Base-by-base conservation (phyloP, 202 grass and related monocot genomes). In the Digitaria exilis region DNA sequence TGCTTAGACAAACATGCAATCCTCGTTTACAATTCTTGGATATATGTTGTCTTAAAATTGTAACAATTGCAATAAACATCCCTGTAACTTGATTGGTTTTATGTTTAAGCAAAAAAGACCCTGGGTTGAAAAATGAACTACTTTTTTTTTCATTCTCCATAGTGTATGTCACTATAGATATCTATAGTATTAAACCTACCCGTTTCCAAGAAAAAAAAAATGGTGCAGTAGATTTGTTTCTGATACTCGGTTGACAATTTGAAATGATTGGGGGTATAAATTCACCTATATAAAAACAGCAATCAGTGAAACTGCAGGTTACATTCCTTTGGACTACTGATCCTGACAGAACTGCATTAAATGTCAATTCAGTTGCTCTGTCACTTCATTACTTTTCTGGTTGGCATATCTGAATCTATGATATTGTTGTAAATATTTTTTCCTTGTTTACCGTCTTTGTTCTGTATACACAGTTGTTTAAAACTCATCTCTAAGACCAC, bases 391-490 rank as follows among this genome's bases (percentile, higher is more conserved):
- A 67, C 22, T 81, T 75, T 31, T 54, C 4, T 26, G 12, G 62
- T 54, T 62, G 45, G 72, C 31, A 30, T 57, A 43, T 73, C 62
- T 58, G 48, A 58, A 67, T 46, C 21, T 19, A 67, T 4, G 19
- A 49, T 75, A 26, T 58, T 57, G 43, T 88, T 45, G 24, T 46
- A 66, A 17, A 88, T 9, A 35, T 25, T 58, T 0, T 56, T 56
- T 87, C 48, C 51, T 60, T 66, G 52, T 79, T 60, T 26, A 81
- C 34, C 30, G 74, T 41, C 18, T 58, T 59, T 49, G 58, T 88
- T 39, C 7, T 43, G 16, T 66, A 43, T 82, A 30, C 39, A 59
- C 16, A 71, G 60, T 64, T 73, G 49, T 75, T 79, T 55, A 49
- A 66, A 72, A 60, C 32, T 26, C 8, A n/a, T 60, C 10, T 32